Conservation (phyloP, 148 eudicot genomes). For the Rhododendron williamsianum region DNA sequence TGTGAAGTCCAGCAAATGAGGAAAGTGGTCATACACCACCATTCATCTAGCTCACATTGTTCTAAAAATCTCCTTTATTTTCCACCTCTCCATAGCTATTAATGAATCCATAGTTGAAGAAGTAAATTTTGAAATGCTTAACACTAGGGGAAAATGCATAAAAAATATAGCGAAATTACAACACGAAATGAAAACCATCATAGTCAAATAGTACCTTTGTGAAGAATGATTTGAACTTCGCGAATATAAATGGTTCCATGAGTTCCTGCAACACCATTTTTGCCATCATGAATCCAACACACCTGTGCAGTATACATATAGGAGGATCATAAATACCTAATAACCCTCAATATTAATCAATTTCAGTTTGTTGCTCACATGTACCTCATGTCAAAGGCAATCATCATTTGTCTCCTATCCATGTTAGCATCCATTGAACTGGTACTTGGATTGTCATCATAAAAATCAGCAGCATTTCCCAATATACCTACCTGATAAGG, state of each 20-base stretch:
- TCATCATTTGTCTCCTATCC: conserved; percentile 88
- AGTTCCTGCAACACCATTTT: conserved; percentile 94
- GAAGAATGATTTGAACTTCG: conserved; percentile 83
- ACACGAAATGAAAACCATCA: neutral
- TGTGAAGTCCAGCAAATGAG: neutral
- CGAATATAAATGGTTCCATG: conserved; percentile 71
- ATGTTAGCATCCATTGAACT: conserved; percentile 29
- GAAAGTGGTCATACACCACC: neutral
- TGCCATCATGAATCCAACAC: conserved; percentile 97
- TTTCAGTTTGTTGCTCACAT: neutral
- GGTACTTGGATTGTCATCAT: conserved; percentile 40
- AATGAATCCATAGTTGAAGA: neutral
- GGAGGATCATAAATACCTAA: neutral
- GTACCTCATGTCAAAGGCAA: conserved; percentile 99
- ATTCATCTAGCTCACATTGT: neutral
- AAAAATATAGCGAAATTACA: neutral
- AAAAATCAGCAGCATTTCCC: conserved; percentile 93
- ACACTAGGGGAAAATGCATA: neutral
- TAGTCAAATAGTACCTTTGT: conserved; percentile 42
- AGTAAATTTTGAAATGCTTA: neutral
- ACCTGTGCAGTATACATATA: conserved; percentile 34
- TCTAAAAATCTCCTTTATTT: neutral
- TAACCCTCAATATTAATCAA: neutral
- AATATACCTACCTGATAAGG: conserved; percentile 76
- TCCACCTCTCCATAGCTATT: neutral